Evolutionary conservation across 192 early-diverging fungal genomes (phyloP), one percentile per base, ranked within the genome.

Genomic region (Geranomyces variabilis): DNA sequence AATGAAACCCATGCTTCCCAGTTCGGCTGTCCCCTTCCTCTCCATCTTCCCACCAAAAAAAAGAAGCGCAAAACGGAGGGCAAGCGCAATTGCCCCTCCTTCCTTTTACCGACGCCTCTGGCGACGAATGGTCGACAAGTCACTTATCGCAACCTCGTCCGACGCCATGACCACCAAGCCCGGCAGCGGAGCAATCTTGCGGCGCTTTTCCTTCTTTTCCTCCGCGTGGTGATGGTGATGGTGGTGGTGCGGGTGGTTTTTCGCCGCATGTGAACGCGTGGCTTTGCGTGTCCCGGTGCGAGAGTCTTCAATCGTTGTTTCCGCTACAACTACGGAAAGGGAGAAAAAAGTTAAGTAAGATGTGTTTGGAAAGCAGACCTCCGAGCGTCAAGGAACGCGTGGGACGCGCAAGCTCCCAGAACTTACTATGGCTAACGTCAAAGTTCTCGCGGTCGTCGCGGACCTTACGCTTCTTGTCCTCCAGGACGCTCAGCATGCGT

Each of bases 361-460:
- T 41, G 36, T n/a, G n/a, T n/a, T n/a, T n/a, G n/a, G n/a, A n/a
- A n/a, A n/a, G n/a, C n/a, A n/a, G n/a, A n/a, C n/a, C n/a, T n/a
- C n/a, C n/a, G n/a, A n/a, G n/a, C n/a, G n/a, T n/a, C n/a, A n/a
- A n/a, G n/a, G n/a, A n/a, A n/a, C n/a, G n/a, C n/a, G n/a, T n/a
- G n/a, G n/a, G n/a, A n/a, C n/a, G n/a, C n/a, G n/a, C n/a, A n/a
- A n/a, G n/a, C n/a, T n/a, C n/a, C n/a, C n/a, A n/a, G n/a, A 7
- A 53, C 63, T 64, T 64, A 64, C 63, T 46, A 19, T 64, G 63
- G 63, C 29, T 41, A 17, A 92, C 82, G 71, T 93, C 93, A 81
- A 92, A 79, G 72, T 87, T 91, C 63, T 94, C 94, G 69, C 90
- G 90, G 55, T 96, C 94, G 56, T 96, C 94, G 22, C 85, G 84